Percentiles rank a stretch among this genome's conserved stretches.
These are phyloP conservation scores for Penicillium diatomitis DNA, from an alignment of 495 filamentous ascomycete species.

Conservation along the genomic window DNA sequence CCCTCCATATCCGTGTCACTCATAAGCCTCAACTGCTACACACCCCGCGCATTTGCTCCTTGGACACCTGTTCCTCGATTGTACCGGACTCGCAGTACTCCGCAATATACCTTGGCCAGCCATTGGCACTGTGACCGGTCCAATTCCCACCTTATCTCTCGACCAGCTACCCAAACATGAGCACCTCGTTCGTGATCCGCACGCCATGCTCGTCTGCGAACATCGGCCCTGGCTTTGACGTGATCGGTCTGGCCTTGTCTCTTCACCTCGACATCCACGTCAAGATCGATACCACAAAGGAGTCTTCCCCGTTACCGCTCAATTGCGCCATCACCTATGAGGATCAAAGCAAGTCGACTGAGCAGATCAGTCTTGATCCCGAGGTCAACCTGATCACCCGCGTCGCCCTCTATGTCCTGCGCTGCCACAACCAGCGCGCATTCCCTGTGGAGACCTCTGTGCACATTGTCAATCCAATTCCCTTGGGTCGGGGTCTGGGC, in stretches of 20 bases:
- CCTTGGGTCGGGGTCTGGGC: conserved; percentile 79
- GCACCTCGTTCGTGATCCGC: conserved; percentile 49
- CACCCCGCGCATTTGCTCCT: too few relatives aligned
- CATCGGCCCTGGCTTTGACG: conserved; percentile 94
- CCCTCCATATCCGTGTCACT: neutral
- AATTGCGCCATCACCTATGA: conserved; percentile 90
- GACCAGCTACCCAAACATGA: conserved; percentile 8
- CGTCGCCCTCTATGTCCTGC: conserved; percentile 82
- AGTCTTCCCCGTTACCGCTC: conserved; percentile 49
- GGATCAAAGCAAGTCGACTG: conserved; percentile 63
- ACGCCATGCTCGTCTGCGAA: conserved; percentile 89
- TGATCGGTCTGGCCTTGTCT: conserved; percentile 87
- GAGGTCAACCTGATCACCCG: conserved; percentile 85
- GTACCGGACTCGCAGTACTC: too few relatives aligned
- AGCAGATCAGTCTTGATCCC: conserved; percentile 65
- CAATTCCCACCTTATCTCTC: neutral
- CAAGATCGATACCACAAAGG: conserved; percentile 48
- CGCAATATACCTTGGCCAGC: too few relatives aligned
- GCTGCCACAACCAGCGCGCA: conserved; percentile 71
- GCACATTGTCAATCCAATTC: conserved; percentile 89
- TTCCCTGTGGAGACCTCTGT: conserved; percentile 85
- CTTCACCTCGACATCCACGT: conserved; percentile 82
- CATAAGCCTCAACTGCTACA: too few relatives aligned
- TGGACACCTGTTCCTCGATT: too few relatives aligned
- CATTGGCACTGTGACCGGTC: neutral